Evolutionary conservation across 2,329 filamentous ascomycete species (phyloP), one percentile per base, ranked within the genome.

Genomic region (Chaetomiaceae sp.): DNA sequence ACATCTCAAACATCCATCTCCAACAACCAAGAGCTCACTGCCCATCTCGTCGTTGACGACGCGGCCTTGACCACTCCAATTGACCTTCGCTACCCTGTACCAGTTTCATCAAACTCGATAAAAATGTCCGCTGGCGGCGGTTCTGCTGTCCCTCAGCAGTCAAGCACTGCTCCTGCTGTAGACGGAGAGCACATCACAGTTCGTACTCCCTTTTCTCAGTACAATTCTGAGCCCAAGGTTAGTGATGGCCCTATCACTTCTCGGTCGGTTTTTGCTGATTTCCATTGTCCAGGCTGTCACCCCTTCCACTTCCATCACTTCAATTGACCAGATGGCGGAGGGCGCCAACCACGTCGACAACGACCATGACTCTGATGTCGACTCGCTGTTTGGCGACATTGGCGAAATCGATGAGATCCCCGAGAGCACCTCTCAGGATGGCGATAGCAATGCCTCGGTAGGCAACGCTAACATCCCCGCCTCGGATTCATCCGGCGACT

Each of bases 131-230:
- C 51, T 42, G 51, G 34, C 20, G 46, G 41, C 36, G 27, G 16
- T 23, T 18, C 27, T 45, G 18, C 40, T 29, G 7, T 29, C 37
- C 20, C 9, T 25, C 10, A 40, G 43, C 53, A 51, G 53, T 51
- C 53, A 32, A 37, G 48, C 11, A 55, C 53, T 55, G 37, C 48
- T 18, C 9, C 9, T 48, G 53, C 32, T 55, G 37, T 48, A 30
- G 45, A 14, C 37, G 21, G n/a, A n/a, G 41, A 32, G 16, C 34
- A 9, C 36, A 16, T 38, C 29, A 33, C 43, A n/a, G 27, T 21
- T 23, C 27, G 16, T 33, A 47, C 42, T 29, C 33, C 20, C 27
- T 29, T n/a, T 32, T 21, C 29, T 14, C 41, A 36, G 45, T 5
- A 44, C 21, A 14, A 25, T 14, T n/a, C 37, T 27, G 36, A 36